Evolutionary conservation across 2,329 filamentous ascomycete genomes (phyloP), one percentile per base, ranked within the genome.

Genomic region (Diatrype stigma): DNA sequence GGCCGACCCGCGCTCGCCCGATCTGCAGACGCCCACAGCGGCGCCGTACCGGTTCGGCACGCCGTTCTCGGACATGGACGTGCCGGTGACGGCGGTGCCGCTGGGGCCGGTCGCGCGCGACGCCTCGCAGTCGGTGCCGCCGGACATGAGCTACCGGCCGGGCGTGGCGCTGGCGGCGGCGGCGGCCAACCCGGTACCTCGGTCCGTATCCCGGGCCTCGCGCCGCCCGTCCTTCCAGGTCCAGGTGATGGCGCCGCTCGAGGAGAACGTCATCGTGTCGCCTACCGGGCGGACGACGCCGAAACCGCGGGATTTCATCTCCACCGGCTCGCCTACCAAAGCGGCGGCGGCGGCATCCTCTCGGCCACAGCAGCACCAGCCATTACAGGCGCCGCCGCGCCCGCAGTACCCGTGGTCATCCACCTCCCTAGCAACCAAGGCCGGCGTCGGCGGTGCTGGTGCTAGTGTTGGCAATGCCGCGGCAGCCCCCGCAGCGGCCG

Each of bases 51-150:
- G 89, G 49, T 86, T 90, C 56, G 86, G 84, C n/a, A 95, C 90
- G 0, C 91, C 92, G 16, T 89, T 92, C 67, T 96, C 92, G 2
- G 91, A 96, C 64, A 86, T 93, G 78, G 93, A 96, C 66, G 84
- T 92, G 12, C 92, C 93, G 0, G 73, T 95, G 52, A 94, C 89
- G 1, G 80, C 86, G 2, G 76, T 92, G 42, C 82, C 83, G 1
- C 62, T 84, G 16, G 89, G 86, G 0, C 89, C 89, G 6, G 77
- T 96, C 30, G 79, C 86, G 42, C 87, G 93, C 47, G 87, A 94
- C 63, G 76, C 79, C 45, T 96, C 90, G 23, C 90, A 96, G 69
- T 96, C 92, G 5, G 93, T 96, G 0, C 93, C 93, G 42, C 93
- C 93, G 6, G 86, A 96, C 71, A 96, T 96, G 91, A 86, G 84